Percentiles rank a stretch among this genome's conserved stretches.
These are phyloP conservation scores for Nicotiana rustica DNA, from an alignment of 305 asterid species.

Conservation along the genomic window DNA sequence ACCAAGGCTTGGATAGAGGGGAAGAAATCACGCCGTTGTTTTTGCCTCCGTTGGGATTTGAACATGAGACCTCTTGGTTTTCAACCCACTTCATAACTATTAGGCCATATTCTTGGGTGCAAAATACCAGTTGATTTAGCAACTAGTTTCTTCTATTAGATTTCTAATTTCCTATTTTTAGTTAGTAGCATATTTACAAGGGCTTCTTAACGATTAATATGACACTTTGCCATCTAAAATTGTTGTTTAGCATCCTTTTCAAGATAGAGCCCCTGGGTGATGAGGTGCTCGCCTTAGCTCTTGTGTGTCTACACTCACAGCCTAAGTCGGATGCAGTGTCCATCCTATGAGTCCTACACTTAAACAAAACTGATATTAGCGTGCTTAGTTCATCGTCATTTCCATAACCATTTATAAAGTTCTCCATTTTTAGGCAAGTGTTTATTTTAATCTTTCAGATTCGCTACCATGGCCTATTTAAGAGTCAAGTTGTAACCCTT, in stretches of 20 bases:
- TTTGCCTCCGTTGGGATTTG: too few relatives aligned
- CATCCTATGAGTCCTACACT: neutral
- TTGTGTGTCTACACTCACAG: neutral
- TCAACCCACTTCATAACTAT: too few relatives aligned
- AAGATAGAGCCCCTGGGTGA: neutral
- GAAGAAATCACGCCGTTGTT: too few relatives aligned
- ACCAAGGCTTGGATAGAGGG: too few relatives aligned
- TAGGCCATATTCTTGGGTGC: too few relatives aligned
- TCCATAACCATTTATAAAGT: neutral
- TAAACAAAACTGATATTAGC: slow-evolving; percentile 10
- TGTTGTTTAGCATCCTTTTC: slow-evolving; percentile 11
- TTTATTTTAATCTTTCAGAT: neutral
- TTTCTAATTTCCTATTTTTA: neutral
- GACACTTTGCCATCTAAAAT: neutral
- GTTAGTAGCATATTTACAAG: neutral
- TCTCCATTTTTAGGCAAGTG: neutral
- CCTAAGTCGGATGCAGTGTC: neutral
- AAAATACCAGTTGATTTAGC: neutral
- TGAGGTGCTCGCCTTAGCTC: neutral
- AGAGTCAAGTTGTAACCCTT: neutral
- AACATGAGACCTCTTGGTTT: too few relatives aligned
- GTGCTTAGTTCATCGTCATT: neutral
- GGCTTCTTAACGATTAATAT: neutral
- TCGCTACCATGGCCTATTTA: neutral
- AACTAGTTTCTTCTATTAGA: slow-evolving; percentile 1